These are phyloP conservation scores for Rugonectria rugulosa DNA, from an alignment of 2,329 filamentous ascomycete genomes.

Conservation along the genomic window DNA sequence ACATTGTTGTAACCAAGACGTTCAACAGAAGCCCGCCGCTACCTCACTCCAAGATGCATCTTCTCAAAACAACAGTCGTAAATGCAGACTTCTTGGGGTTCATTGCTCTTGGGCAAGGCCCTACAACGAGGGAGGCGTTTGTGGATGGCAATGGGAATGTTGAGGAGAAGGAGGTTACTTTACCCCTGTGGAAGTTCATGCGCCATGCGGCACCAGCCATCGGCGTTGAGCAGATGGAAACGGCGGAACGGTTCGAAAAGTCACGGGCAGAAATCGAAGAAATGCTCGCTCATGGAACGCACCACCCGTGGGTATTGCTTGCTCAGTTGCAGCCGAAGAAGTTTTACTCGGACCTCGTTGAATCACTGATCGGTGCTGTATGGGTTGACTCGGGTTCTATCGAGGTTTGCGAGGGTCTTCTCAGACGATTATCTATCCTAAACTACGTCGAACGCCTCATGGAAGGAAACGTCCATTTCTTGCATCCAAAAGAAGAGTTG, in stretches of 20 bases:
- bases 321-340: slow-evolving; percentile 73
- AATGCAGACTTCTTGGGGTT: slow-evolving; percentile 85
- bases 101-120: slow-evolving; percentile 63
- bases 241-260: slow-evolving; percentile 53
- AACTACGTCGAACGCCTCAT: slow-evolving; percentile 68
- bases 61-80: slow-evolving; percentile 76
- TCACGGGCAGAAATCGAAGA: slow-evolving; percentile 58
- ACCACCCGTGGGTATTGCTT: slow-evolving; percentile 82
- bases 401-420: slow-evolving; percentile 64
- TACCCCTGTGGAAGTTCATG: slow-evolving; percentile 75
- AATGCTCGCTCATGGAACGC: slow-evolving; percentile 56
- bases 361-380: slow-evolving; percentile 80
- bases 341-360: slow-evolving; percentile 84
- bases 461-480: slow-evolving; percentile 61
- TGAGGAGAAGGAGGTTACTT: slow-evolving; percentile 24
- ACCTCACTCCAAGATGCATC: slow-evolving; percentile 71
- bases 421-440: slow-evolving; percentile 71
- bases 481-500: slow-evolving; percentile 74
- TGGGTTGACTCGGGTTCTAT: slow-evolving; percentile 80
- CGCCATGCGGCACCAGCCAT: slow-evolving; percentile 62
- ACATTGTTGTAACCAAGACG: slow-evolving; percentile 72
- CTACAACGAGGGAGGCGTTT: slow-evolving; percentile 33
- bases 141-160: slow-evolving; percentile 27
- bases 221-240: slow-evolving; percentile 52
- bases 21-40: slow-evolving; percentile 56